These are phyloP conservation scores for Candida pini DNA, from an alignment of 805 yeast species.

Conservation along the genomic window DNA sequence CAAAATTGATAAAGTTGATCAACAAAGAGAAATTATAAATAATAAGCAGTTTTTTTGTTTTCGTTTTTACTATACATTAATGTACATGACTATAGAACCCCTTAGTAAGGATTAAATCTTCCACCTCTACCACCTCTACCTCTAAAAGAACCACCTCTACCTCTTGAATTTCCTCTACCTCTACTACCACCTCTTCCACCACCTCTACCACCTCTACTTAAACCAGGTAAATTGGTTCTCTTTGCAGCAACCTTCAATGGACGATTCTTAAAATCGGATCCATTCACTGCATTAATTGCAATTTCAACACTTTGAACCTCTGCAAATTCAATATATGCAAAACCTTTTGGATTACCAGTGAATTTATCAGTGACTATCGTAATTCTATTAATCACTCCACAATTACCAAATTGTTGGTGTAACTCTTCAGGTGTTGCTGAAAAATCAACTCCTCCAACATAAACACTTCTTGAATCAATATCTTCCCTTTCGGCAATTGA, in stretches of 20 bases:
- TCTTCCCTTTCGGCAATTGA: constrained; percentile 42
- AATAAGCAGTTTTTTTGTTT: too few relatives aligned
- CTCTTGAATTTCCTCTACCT: constrained; percentile 21
- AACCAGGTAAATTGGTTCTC: constrained; percentile 78
- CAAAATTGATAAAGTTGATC: constrained; percentile 15
- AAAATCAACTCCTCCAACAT: constrained; percentile 83
- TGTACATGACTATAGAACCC: not conserved
- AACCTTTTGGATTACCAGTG: constrained; percentile 83
- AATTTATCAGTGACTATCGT: constrained; percentile 67
- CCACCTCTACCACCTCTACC: constrained; percentile 23
- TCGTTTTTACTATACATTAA: too few relatives aligned
- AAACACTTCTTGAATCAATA: constrained; percentile 71
- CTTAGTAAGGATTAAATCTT: constrained; percentile 28
- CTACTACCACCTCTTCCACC: constrained; percentile 29
- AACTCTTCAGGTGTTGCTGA: constrained; percentile 73
- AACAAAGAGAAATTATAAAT: constrained; percentile 20
- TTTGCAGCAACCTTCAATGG: constrained; percentile 69
- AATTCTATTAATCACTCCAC: constrained; percentile 74
- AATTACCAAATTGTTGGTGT: constrained; percentile 62
- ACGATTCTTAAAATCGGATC: constrained; percentile 61
- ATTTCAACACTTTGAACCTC: constrained; percentile 56
- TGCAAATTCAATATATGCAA: constrained; percentile 81
- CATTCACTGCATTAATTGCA: constrained; percentile 59
- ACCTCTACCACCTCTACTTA: constrained; percentile 45
- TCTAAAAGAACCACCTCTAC: constrained; percentile 17